phyloP scores from a whole-genome alignment of 169 alveolate species.

The Sarcocystis neurona region DNA sequence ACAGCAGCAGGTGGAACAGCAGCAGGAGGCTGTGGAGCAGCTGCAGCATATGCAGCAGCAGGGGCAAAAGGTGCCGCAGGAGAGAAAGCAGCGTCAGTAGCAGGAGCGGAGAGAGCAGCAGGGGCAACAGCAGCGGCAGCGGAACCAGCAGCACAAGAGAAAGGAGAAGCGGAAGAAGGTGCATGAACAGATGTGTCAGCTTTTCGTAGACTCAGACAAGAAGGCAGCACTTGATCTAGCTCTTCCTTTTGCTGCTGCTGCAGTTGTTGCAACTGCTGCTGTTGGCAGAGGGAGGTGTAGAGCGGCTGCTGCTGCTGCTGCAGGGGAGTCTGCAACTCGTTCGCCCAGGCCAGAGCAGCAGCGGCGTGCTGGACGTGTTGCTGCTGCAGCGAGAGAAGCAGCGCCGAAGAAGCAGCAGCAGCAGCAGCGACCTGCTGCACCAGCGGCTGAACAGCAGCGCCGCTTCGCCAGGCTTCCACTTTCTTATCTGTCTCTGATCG shows the following conservation, averaged over 20 bases:
- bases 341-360: background rate
- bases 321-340: too few species aligned
- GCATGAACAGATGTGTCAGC: too few species aligned
- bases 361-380: background rate
- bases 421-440: constrained; percentile 4
- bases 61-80: background rate
- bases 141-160: background rate
- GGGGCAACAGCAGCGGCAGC: background rate
- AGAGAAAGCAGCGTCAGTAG: background rate
- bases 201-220: too few species aligned
- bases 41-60: background rate
- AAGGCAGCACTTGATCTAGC: background rate
- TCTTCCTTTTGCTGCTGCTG: background rate
- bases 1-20: background rate
- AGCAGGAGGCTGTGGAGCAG: background rate
- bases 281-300: too few species aligned
- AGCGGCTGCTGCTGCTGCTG: too few species aligned
- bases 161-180: too few species aligned
- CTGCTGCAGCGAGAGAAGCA: background rate
- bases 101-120: background rate
- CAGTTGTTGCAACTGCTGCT: too few species aligned
- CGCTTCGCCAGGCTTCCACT: background rate
- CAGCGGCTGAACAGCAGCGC: background rate
- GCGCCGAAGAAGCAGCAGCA: background rate
- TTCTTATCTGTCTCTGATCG: background rate